A percentile compares a stretch with the other conserved stretches of the same genome.
phyloP scores from a whole-genome alignment of 202 grass and related monocot genomes.

The Hordeum pubiflorum region DNA sequence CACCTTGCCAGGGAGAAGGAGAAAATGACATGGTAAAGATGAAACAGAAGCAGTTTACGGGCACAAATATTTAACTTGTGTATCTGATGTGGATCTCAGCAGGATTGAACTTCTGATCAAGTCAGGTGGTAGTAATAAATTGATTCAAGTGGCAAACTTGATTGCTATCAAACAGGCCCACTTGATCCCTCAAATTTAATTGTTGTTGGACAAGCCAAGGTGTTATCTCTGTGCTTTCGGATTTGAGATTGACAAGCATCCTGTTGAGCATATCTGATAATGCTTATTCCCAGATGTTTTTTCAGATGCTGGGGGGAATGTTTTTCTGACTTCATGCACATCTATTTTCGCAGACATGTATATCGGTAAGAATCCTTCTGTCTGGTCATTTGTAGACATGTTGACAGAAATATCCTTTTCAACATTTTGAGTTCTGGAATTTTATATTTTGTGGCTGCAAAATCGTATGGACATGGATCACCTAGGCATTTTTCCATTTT shows the following conservation, averaged over 20 bases:
- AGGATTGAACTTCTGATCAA: slow-evolving; percentile 12
- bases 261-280: slow-evolving; percentile 20
- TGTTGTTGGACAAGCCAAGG: slow-evolving; percentile 1
- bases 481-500: not conserved
- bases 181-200: slow-evolving; percentile 19
- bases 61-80: not conserved
- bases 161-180: slow-evolving; percentile 9
- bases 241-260: slow-evolving; percentile 16
- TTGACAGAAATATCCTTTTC: slow-evolving; percentile 12
- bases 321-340: not conserved
- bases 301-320: not conserved
- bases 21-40: slow-evolving; percentile 3
- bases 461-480: slow-evolving; percentile 21
- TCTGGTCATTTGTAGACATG: slow-evolving; percentile 22
- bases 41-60: not conserved
- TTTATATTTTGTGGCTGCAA: slow-evolving; percentile 19
- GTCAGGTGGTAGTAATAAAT: not conserved
- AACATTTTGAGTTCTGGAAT: not conserved
- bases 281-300: slow-evolving; percentile 13
- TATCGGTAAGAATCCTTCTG: slow-evolving; percentile 17
- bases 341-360: slow-evolving; percentile 15
- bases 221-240: not conserved
- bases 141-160: not conserved
- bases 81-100: not conserved
- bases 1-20: slow-evolving; percentile 8